These are phyloP conservation scores for Eucalyptus coolabah DNA, from an alignment of 345 rosid genomes.

Conservation along the genomic window DNA sequence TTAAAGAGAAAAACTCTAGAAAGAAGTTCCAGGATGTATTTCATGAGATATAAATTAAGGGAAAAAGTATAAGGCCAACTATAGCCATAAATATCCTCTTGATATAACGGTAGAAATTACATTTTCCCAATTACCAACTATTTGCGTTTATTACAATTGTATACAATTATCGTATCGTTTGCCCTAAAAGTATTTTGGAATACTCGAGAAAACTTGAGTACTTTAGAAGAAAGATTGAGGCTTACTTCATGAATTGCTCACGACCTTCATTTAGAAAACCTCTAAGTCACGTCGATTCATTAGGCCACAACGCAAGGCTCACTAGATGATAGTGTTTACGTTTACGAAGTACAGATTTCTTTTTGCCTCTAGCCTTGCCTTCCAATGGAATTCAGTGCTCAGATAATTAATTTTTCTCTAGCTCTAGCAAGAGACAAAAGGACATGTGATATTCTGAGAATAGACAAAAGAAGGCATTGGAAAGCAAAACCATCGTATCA, in stretches of 20 bases:
- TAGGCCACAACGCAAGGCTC: fast-evolving
- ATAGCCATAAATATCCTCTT: fast-evolving
- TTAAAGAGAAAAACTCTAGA: too few relatives aligned
- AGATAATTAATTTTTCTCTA: neutral
- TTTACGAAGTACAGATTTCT: neutral
- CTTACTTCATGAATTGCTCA: fast-evolving
- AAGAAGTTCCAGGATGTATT: fast-evolving
- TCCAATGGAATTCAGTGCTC: neutral
- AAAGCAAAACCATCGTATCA: neutral
- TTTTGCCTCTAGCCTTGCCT: neutral
- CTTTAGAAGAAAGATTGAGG: fast-evolving
- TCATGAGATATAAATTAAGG: too few relatives aligned
- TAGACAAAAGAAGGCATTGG: neutral
- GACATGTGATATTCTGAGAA: neutral
- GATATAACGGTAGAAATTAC: fast-evolving
- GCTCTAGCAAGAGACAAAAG: neutral
- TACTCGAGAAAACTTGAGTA: fast-evolving
- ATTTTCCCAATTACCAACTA: fast-evolving
- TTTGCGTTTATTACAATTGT: fast-evolving
- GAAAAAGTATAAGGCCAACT: fast-evolving
- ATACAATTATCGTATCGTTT: too few relatives aligned
- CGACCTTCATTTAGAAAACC: too few relatives aligned
- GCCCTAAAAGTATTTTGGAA: fast-evolving
- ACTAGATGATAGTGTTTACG: neutral
- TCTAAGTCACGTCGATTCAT: too few relatives aligned